These are phyloP conservation scores for Persicaria tinctoria DNA, from an alignment of 148 eudicot genomes.

Conservation along the genomic window DNA sequence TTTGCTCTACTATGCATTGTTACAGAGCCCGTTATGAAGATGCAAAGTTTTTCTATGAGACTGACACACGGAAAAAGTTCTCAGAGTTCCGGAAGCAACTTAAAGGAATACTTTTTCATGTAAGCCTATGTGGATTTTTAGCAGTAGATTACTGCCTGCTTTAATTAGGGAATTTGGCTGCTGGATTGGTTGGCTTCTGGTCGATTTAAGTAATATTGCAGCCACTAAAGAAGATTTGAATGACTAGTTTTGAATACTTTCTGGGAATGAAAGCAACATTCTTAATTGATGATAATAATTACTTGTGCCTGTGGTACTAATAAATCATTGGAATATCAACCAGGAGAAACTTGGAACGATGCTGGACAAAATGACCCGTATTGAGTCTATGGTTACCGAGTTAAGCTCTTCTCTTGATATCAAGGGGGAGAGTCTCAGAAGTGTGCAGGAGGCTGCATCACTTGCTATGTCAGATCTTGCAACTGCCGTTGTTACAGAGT, in stretches of 20 bases:
- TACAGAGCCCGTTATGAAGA: constrained; percentile 99
- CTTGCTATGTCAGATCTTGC: constrained; percentile 96
- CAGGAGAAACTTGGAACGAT: constrained; percentile 99
- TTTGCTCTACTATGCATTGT: background rate
- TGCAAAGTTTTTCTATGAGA: constrained; percentile 94
- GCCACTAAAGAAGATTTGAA: background rate
- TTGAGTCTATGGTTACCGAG: constrained; percentile 45
- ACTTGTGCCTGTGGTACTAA: background rate
- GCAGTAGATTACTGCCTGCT: background rate
- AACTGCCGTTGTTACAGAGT: constrained; percentile 92
- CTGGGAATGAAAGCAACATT: background rate
- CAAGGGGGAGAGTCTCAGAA: constrained; percentile 39
- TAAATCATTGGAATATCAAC: constrained; percentile 4
- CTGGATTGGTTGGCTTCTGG: background rate
- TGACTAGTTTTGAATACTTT: background rate
- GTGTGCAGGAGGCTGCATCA: constrained; percentile 67
- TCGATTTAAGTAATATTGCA: background rate
- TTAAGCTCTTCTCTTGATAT: constrained; percentile 54
- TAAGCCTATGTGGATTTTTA: constrained; percentile 26
- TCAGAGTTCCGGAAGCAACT: constrained; percentile 73
- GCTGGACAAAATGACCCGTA: constrained; percentile 89
- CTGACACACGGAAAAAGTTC: constrained; percentile 69
- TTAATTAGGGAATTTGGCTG: background rate
- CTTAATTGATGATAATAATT: background rate
- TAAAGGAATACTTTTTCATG: constrained; percentile 95